These are phyloP conservation scores for Pezicula neosporulosa DNA, from an alignment of 2,329 filamentous ascomycete species.

Conservation along the genomic window DNA sequence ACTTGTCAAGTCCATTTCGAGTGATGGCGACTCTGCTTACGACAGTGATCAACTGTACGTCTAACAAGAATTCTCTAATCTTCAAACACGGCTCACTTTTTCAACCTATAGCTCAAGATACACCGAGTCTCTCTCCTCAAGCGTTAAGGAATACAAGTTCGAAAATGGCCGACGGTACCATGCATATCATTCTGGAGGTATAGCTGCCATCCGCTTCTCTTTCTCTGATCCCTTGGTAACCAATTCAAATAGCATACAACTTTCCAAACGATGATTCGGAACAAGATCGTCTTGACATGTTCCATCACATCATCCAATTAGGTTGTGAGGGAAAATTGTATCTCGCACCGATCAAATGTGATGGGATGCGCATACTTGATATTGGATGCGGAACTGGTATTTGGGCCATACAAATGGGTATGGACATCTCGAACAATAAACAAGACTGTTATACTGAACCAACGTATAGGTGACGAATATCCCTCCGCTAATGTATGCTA, in stretches of 20 bases:
- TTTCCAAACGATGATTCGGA: constrained; percentile 6
- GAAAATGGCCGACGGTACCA: constrained; percentile 45
- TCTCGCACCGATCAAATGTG: background rate
- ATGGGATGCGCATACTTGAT: background rate
- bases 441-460: background rate
- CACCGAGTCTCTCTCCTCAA: constrained; percentile 33
- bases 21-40: background rate
- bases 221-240: background rate
- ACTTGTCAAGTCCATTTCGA: background rate
- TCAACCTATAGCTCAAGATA: background rate
- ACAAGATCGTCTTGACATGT: constrained; percentile 7
- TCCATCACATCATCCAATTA: constrained; percentile 6
- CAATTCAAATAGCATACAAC: background rate
- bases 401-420: background rate
- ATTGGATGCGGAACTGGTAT: background rate
- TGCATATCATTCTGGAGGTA: constrained; percentile 33
- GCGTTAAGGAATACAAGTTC: constrained; percentile 39
- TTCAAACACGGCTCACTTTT: background rate
- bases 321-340: background rate
- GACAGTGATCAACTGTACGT: background rate
- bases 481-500: background rate
- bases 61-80: background rate
- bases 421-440: background rate
- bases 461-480: background rate
- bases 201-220: background rate